Base-by-base conservation (phyloP, 2,329 filamentous ascomycete genomes). In the Penicillium oxalicum region DNA sequence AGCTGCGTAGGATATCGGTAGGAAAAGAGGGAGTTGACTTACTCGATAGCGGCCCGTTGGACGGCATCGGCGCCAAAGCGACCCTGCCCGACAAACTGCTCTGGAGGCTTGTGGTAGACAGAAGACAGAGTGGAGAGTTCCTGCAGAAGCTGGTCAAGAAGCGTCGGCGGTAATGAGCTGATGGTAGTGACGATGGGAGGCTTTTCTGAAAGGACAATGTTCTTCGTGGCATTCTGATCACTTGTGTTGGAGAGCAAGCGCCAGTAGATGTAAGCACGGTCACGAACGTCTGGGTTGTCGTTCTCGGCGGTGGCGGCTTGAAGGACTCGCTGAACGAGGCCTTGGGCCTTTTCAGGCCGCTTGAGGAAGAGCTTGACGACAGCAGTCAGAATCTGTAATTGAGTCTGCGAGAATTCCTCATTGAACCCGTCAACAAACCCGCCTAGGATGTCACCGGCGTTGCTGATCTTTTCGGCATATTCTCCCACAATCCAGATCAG, bases 401-500 rank as follows among this genome's bases (percentile, higher is more conserved):
- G 93, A n/a, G 90, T 95, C 85, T 95, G 91, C 45, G 91, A 93
- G 65, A 96, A 97, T 69, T 98, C 93, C 67, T 97, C 93, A 68
- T 87, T 87, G 68, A 98, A 97, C 0, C 84, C 86, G 48, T 97
- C 93, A 9, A 96, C 91, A 64, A 98, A 98, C 13, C 87, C 84
- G 45, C 83, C 79, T 50, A 98, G 72, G 54, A 98, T 97, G 59
- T 97, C 89, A 55, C 91, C 90, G n/a, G 93, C 93, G 61, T 98
- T 97, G 73, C 82, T 95, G 64, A 98, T 98, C 77, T 98, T 98
- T 75, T 98, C 93, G 0, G 93, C 93, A 66, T 98, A 98, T 69
- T 98, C 93, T 59, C 93, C 93, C 5, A 98, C 91, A 58, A 98
- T 97, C 93, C 93, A 98, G 63, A 98, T 97, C 51, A 98, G 75